phyloP scores from a whole-genome alignment of 2,329 filamentous ascomycete genomes.

The Sphaerulina vaccinii region DNA sequence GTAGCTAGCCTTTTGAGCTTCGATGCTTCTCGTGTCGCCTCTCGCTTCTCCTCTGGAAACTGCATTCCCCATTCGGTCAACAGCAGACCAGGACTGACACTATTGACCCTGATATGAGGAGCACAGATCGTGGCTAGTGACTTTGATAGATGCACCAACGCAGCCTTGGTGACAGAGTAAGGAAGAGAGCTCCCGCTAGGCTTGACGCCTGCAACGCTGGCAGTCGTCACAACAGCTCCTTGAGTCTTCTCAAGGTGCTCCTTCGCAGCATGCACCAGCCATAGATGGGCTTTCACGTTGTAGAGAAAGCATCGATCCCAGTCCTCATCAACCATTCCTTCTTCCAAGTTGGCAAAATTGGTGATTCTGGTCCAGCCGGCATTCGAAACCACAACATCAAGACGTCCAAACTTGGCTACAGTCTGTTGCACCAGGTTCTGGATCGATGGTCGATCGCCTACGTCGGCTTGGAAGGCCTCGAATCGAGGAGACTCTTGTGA shows the following conservation, averaged over 20 bases:
- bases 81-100: slow-evolving; percentile 54
- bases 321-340: slow-evolving; percentile 40
- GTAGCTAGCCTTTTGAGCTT: slow-evolving; percentile 54
- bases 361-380: slow-evolving; percentile 36
- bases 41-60: slow-evolving; percentile 47
- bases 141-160: slow-evolving; percentile 55
- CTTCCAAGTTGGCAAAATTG: slow-evolving; percentile 39
- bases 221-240: slow-evolving; percentile 63
- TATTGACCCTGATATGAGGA: slow-evolving; percentile 60
- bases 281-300: slow-evolving; percentile 64
- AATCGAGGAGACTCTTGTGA: slow-evolving; percentile 22
- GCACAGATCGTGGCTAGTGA: slow-evolving; percentile 54
- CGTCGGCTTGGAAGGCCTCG: slow-evolving; percentile 32
- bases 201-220: slow-evolving; percentile 63
- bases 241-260: slow-evolving; percentile 56
- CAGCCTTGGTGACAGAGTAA: slow-evolving; percentile 41
- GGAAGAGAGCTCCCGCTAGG: slow-evolving; percentile 60
- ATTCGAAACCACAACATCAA: slow-evolving; percentile 46
- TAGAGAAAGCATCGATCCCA: slow-evolving; percentile 48
- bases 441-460: slow-evolving; percentile 31
- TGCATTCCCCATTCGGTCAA: slow-evolving; percentile 50
- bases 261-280: slow-evolving; percentile 57
- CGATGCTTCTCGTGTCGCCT: slow-evolving; percentile 44
- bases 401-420: slow-evolving; percentile 35
- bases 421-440: slow-evolving; percentile 39